Evolutionary conservation across 176 grass and related monocot species (phyloP).

Genomic region (Typha latifolia): DNA sequence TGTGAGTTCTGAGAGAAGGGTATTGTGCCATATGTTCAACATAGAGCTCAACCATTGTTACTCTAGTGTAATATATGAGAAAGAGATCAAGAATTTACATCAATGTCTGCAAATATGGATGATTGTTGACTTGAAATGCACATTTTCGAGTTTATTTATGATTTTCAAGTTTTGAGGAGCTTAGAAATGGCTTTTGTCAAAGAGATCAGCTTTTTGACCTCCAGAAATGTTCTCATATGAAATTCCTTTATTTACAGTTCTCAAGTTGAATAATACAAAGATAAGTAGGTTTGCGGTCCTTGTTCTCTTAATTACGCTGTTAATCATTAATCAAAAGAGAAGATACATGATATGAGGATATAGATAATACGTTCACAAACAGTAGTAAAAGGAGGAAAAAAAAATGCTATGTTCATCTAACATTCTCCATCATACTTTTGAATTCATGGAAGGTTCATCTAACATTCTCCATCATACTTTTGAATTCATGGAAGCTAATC

Average conservation of each 20-base stretch:
- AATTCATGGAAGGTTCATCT: conserved; percentile 26
- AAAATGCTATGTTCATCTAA: background rate
- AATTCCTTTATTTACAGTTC: too few relatives aligned
- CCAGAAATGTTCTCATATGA: too few relatives aligned
- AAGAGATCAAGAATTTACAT: background rate
- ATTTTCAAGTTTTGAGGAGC: too few relatives aligned
- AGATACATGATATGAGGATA: too few relatives aligned
- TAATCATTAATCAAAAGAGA: too few relatives aligned
- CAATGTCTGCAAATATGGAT: background rate
- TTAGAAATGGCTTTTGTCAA: too few relatives aligned
- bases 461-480: conserved; percentile 30
- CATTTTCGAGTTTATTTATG: too few relatives aligned
- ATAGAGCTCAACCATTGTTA: background rate
- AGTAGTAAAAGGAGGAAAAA: background rate
- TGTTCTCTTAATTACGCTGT: too few relatives aligned
- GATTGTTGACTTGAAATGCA: background rate
- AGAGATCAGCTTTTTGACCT: too few relatives aligned
- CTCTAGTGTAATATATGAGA: background rate
- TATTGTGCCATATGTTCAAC: background rate
- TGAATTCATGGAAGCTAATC: conserved; percentile 34
- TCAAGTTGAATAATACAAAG: too few relatives aligned
- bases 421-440: conserved; percentile 33
- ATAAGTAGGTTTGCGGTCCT: too few relatives aligned
- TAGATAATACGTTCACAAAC: background rate
- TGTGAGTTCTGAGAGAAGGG: background rate